Conservation (phyloP, 2,329 filamentous ascomycete genomes). For the Aspergillus tanneri region DNA sequence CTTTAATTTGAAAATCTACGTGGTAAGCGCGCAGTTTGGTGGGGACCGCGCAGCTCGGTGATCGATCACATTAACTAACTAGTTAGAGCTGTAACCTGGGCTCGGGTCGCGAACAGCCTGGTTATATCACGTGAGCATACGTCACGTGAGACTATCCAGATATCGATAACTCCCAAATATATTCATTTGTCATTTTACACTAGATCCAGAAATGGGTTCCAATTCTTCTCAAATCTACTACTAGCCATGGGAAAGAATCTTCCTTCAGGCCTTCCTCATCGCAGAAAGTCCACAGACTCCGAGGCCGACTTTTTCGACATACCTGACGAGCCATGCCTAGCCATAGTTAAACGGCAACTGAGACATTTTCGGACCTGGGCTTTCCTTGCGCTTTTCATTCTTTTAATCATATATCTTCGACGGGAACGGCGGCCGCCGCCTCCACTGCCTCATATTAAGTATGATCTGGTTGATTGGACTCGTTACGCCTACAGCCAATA, state of each 20-base stretch:
- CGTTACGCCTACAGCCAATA: conserved; percentile 46
- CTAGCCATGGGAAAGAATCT: conserved; percentile 14
- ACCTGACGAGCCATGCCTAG: conserved; percentile 30
- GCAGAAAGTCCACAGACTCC: conserved; percentile 32
- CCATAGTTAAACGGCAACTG: conserved; percentile 35
- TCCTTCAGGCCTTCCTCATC: conserved; percentile 23
- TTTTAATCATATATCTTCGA: conserved; percentile 29
- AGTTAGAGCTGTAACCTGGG: too few relatives aligned
- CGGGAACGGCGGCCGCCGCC: conserved; percentile 20
- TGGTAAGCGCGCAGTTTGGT: too few relatives aligned
- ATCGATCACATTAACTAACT: too few relatives aligned
- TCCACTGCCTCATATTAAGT: conserved; percentile 29
- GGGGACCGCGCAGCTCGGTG: too few relatives aligned
- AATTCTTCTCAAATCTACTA: background rate
- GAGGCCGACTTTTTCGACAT: conserved; percentile 40
- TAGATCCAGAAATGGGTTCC: conserved; percentile 6
- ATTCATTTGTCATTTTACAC: background rate
- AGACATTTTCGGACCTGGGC: conserved; percentile 34
- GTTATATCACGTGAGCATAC: too few relatives aligned
- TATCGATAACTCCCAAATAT: too few relatives aligned
- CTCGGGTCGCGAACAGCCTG: too few relatives aligned
- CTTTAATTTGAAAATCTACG: too few relatives aligned
- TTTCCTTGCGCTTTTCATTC: conserved; percentile 22
- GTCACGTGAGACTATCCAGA: too few relatives aligned
- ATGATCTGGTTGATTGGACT: conserved; percentile 41